Conservation (phyloP, 2,329 filamentous ascomycete genomes). For the Pestalotiopsis sp. region DNA sequence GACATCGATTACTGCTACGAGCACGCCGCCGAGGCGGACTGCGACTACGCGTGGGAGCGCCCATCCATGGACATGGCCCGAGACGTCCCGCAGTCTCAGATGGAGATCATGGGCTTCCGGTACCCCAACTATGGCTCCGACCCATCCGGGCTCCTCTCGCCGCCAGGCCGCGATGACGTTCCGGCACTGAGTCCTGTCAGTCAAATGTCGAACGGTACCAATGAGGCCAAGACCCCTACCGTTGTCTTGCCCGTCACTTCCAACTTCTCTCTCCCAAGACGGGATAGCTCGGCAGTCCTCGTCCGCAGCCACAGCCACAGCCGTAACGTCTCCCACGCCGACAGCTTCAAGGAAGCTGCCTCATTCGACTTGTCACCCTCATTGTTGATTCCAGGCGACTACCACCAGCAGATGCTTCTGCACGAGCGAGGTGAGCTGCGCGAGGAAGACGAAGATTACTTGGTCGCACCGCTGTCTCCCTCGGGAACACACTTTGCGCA, state of each 20-base stretch:
- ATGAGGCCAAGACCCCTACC: constrained; percentile 49
- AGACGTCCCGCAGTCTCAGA: constrained; percentile 19
- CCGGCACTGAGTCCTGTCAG: constrained; percentile 54
- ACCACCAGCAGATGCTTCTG: constrained; percentile 54
- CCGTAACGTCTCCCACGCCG: constrained; percentile 48
- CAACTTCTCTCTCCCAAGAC: constrained; percentile 56
- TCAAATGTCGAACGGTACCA: constrained; percentile 42
- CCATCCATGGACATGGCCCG: constrained; percentile 51
- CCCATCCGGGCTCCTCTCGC: constrained; percentile 29
- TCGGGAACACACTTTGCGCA: constrained; percentile 36
- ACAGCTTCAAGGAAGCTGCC: constrained; percentile 61
- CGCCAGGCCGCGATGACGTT: constrained; percentile 39
- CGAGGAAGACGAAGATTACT: constrained; percentile 35
- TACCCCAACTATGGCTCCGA: neutral
- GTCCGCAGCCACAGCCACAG: constrained; percentile 31
- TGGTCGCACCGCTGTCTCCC: constrained; percentile 29
- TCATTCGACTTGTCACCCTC: constrained; percentile 63
- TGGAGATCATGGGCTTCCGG: neutral
- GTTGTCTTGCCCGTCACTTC: constrained; percentile 38
- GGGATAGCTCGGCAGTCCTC: constrained; percentile 35
- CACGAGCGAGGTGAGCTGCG: constrained; percentile 35
- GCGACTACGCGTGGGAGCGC: constrained; percentile 67
- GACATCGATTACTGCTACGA: constrained; percentile 74
- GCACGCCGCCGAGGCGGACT: constrained; percentile 68
- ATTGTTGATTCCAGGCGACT: constrained; percentile 64